Base-by-base conservation (phyloP, 352 stramenopile species). In the Phytopythium delawarense region DNA sequence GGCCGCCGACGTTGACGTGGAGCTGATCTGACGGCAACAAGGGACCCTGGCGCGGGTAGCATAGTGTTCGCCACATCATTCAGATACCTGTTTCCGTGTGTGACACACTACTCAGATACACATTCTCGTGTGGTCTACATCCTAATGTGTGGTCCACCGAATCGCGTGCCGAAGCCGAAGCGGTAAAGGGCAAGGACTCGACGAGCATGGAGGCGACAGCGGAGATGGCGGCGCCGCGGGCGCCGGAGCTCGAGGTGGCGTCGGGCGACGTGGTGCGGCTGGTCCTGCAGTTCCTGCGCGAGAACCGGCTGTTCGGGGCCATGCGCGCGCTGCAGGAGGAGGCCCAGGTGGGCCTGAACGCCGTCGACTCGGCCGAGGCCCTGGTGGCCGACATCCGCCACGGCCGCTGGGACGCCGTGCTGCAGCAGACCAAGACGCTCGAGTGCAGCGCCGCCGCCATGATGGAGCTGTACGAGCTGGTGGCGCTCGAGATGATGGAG, bases 201-300 rank as follows among this genome's bases (percentile, higher is more conserved):
- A 40, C 16, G 35, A 40, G 35, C 35, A 40, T 40, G 35, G 35
- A 40, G 35, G 9, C 35, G 35, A 15, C 35, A 4, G 35, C 35
- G 3, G 35, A 13, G 1, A 53, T 39, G 40, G 55, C 51, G 55
- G 1, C 34, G 64, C 64, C 39, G 28, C 53, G 45, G 49, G 71
- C 18, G 55, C 56, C 61, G 48, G 74, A 83, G 63, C 65, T 89
- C 37, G 78, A 91, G 53, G 77, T 91, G 50, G 75, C 87, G 55
- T 75, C 80, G 18, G 71, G 78, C 62, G 91, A 98, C 61, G 84
- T 91, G 52, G 78, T 97, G 57, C 86, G 89, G 28, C 74, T 98
- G 30, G 91, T 98, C 58, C 82, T 97, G 64, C 89, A 97, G 75
- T 98, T 96, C 59, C 79, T 97, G 40, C 82, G 92, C 58, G 93